Evolutionary conservation across 2,329 filamentous ascomycete species (phyloP), one percentile per base, ranked within the genome.

Genomic region (Scopulariopsis brevicaulis): DNA sequence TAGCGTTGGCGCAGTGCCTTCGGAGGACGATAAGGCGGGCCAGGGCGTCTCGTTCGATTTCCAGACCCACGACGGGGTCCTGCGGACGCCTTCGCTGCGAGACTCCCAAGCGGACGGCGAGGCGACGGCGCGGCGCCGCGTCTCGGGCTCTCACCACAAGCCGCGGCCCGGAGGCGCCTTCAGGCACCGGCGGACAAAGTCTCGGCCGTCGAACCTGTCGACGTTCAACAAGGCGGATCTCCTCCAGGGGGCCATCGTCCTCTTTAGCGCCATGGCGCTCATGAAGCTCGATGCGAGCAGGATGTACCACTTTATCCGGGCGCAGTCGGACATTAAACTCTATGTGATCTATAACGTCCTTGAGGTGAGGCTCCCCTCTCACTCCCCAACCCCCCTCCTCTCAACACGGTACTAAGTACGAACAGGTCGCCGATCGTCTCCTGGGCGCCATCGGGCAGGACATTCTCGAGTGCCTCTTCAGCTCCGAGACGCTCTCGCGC

Each of bases 291-390:
- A 99, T 69, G 94, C 94, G 6, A 96, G 92, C 68, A 84, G 92
- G 56, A 96, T 97, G 90, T 99, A 99, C 67, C 94, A 99, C 70
- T 92, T 92, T 65, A 96, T 99, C 65, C 87, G 93, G 53, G 94
- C 91, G 0, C 94, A 99, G 70, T 93, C 92, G 1, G 92, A 93
- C 8, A 96, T 99, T 74, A 99, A 99, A 69, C 81, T 99, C 12
- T 99, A 99, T 69, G 94, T 99, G 60, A 97, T 99, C 58, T 99
- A 96, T 77, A 99, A 99, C 67, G 89, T 96, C 37, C 82, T 99
- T 5, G 94, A 99, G 72, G 84, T 85, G 67, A 60, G 69, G 63
- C 5, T 15, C 1, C 12, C 25, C 51, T 34, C n/a, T 18, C 12
- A 18, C 46, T 53, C 50, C 11, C 22, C 20, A 20, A n/a, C 14